Conservation (phyloP, 192 early-diverging fungal genomes). For the Phlyctochytrium bullatum region DNA sequence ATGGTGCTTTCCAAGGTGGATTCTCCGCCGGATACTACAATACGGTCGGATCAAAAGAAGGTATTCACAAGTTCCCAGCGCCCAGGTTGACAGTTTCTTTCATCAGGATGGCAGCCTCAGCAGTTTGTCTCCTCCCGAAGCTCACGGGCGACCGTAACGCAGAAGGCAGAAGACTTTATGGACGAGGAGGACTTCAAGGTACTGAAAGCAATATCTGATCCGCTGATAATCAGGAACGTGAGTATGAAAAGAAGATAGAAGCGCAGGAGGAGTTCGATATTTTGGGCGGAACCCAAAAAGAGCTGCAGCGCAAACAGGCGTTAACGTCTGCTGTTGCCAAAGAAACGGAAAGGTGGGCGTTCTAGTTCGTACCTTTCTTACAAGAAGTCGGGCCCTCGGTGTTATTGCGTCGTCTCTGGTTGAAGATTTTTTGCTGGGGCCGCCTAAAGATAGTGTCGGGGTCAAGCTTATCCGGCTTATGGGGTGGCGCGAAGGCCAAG, state of each 20-base stretch:
- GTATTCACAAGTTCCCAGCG: constrained; percentile 27
- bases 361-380: neutral
- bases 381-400: constrained; percentile 25
- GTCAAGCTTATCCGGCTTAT: constrained; percentile 68
- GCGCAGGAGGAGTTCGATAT: constrained; percentile 70
- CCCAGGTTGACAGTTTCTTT: neutral
- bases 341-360: constrained; percentile 39
- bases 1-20: constrained; percentile 93
- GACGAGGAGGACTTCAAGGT: constrained; percentile 91
- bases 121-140: constrained; percentile 76
- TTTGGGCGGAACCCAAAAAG: constrained; percentile 60
- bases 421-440: constrained; percentile 61
- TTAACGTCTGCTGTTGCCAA: constrained; percentile 44
- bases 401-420: constrained; percentile 47
- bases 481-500: constrained; percentile 89
- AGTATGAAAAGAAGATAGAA: constrained; percentile 45
- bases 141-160: constrained; percentile 47
- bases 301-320: constrained; percentile 50
- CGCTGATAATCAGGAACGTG: constrained; percentile 48
- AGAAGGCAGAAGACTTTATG: constrained; percentile 87
- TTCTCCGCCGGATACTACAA: constrained; percentile 93
- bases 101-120: constrained; percentile 76
- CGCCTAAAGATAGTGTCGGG: constrained; percentile 63
- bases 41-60: constrained; percentile 95
- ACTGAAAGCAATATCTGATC: no score